Conservation (phyloP, 2,329 filamentous ascomycete genomes). For the Stemphylium lycopersici region DNA sequence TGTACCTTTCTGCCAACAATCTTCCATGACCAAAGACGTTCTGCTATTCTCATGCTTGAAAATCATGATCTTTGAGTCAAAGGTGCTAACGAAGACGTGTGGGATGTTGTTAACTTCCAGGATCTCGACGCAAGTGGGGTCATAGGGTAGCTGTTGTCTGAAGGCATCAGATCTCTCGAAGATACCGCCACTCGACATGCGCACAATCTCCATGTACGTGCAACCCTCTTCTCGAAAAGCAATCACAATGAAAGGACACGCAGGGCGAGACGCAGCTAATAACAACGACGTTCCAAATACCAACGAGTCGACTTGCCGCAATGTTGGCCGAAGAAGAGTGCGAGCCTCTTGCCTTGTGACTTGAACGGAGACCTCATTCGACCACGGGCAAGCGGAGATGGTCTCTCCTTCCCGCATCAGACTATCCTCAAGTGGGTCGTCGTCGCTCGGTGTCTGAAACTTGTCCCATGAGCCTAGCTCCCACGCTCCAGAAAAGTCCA, state of each 20-base stretch:
- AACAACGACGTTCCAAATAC: conserved; percentile 27
- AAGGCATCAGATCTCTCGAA: conserved; percentile 16
- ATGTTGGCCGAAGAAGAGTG: conserved; percentile 27
- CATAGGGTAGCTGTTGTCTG: conserved; percentile 26
- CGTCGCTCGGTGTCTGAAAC: conserved; percentile 27
- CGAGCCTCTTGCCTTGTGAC: conserved; percentile 36
- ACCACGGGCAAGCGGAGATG: conserved; percentile 34
- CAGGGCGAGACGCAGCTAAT: conserved; percentile 25
- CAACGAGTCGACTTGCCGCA: conserved; percentile 23
- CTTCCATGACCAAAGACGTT: conserved; percentile 18
- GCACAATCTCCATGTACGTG: conserved; percentile 32
- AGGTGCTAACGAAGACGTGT: conserved; percentile 39
- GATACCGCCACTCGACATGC: conserved; percentile 21
- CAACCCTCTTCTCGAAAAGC: conserved; percentile 25
- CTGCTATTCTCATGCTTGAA: conserved; percentile 18
- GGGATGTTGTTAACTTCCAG: conserved; percentile 24
- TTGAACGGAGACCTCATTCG: conserved; percentile 35
- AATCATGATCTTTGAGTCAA: conserved; percentile 30
- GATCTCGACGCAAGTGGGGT: conserved; percentile 45
- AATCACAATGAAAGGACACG: conserved; percentile 25
- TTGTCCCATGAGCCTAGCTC: conserved; percentile 35
- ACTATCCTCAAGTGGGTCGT: conserved; percentile 29
- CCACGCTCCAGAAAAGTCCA: conserved; percentile 28
- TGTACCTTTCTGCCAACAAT: conserved; percentile 9
- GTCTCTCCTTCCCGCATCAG: conserved; percentile 42